Percentiles rank a stretch among this genome's conserved stretches.
phyloP scores from a whole-genome alignment of 2,329 filamentous ascomycete genomes.

The Botryotinia narcissicola region DNA sequence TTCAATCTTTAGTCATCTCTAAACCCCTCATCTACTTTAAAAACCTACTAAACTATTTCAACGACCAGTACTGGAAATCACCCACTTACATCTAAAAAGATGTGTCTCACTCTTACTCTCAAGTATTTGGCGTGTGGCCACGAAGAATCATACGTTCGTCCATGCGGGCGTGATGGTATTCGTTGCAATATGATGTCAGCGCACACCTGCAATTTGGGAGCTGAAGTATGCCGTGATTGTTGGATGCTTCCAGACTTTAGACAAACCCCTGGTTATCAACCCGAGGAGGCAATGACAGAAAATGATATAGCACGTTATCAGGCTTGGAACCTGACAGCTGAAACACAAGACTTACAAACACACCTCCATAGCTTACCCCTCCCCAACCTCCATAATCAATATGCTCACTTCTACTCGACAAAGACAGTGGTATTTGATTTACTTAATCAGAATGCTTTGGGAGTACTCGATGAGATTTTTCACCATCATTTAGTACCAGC shows the following conservation, averaged over 20 bases:
- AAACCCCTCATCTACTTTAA: not conserved
- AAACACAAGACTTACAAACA: not conserved
- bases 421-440: not conserved
- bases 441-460: not conserved
- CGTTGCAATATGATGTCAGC: not conserved
- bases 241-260: not conserved
- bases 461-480: not conserved
- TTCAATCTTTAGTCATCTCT: not conserved
- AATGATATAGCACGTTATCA: not conserved
- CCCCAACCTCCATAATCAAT: not conserved
- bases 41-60: not conserved
- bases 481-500: not conserved
- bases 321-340: not conserved
- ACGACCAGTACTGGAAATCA: not conserved
- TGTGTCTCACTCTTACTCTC: not conserved
- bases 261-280: not conserved
- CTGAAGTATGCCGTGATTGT: not conserved
- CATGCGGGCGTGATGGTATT: not conserved
- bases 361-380: not conserved
- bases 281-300: not conserved
- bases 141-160: not conserved
- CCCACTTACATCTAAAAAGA: not conserved
- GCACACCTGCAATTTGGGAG: not conserved
- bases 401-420: not conserved
- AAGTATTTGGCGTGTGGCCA: not conserved